These are phyloP conservation scores for Penicillium antarcticum DNA, from an alignment of 495 filamentous ascomycete species.

Conservation along the genomic window DNA sequence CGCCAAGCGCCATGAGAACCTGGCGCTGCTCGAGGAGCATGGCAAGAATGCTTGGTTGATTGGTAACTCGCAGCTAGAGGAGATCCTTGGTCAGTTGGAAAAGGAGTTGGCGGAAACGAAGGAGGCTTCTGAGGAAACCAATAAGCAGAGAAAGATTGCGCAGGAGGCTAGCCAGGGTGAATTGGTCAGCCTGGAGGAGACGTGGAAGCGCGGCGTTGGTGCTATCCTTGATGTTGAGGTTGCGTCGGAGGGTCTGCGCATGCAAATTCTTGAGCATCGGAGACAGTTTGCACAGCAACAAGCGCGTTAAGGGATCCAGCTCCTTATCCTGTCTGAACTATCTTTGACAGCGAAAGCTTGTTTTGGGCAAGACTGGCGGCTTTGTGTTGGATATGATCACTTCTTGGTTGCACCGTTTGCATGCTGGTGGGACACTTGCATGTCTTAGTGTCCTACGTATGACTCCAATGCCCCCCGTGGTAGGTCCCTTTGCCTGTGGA, in stretches of 20 bases:
- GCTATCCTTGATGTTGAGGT: conserved; percentile 71
- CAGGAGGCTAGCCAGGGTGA: conserved; percentile 71
- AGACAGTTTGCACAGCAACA: conserved; percentile 38
- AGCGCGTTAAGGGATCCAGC: conserved; percentile 12
- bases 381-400: background rate
- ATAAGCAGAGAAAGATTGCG: conserved; percentile 61
- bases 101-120: conserved; percentile 66
- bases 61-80: conserved; percentile 75
- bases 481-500: background rate
- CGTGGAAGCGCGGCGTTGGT: conserved; percentile 71
- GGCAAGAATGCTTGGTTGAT: conserved; percentile 92
- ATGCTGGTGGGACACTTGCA: background rate
- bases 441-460: too few relatives aligned
- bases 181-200: conserved; percentile 64
- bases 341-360: background rate
- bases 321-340: background rate
- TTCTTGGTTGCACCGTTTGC: background rate
- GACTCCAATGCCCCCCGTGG: too few relatives aligned
- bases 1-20: conserved; percentile 59
- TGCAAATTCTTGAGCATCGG: conserved; percentile 58
- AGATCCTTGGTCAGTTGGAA: conserved; percentile 68
- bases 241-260: conserved; percentile 65
- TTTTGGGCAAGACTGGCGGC: background rate
- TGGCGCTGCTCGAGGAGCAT: conserved; percentile 70
- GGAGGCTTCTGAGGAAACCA: conserved; percentile 64